Evolutionary conservation across 2,329 filamentous ascomycete genomes (phyloP).

Genomic region (Phialophora verrucosa): DNA sequence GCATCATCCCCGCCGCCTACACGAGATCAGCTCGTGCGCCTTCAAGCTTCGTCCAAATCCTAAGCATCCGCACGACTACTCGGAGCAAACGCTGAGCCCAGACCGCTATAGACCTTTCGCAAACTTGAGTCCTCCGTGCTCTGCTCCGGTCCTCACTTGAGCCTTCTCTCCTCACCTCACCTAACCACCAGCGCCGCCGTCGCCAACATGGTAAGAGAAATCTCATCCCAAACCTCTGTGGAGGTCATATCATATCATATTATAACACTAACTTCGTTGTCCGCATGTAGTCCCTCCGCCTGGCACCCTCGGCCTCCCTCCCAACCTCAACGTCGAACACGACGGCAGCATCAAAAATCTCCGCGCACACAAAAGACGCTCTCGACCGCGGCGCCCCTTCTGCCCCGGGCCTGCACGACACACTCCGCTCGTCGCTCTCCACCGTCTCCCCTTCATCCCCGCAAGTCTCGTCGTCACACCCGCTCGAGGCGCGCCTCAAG

Average conservation of each 20-base stretch:
- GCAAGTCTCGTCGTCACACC: constrained; percentile 70
- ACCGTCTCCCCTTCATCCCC: constrained; percentile 49
- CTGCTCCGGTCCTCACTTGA: constrained; percentile 2
- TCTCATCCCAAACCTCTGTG: not conserved
- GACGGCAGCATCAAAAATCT: constrained; percentile 59
- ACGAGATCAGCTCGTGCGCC: not conserved
- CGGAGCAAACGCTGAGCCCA: not conserved
- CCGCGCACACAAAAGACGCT: constrained; percentile 47
- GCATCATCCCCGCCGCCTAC: not conserved
- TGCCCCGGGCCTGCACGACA: constrained; percentile 91
- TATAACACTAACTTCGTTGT: not conserved
- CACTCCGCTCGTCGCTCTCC: constrained; percentile 74
- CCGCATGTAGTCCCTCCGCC: constrained; percentile 75
- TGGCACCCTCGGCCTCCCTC: constrained; percentile 75
- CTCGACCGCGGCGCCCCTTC: constrained; percentile 76
- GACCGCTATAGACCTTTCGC: not conserved
- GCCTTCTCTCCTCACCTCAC: not conserved
- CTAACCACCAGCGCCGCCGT: not conserved
- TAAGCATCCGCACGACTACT: not conserved
- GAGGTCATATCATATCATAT: not conserved
- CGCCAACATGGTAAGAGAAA: constrained; percentile 15
- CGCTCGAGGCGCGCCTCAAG: constrained; percentile 86
- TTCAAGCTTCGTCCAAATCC: not conserved
- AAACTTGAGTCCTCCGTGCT: not conserved
- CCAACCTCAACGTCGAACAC: constrained; percentile 69